A percentile compares a stretch with the other conserved stretches of the same genome.
Evolutionary conservation across 805 yeast species (phyloP).

Genomic region (Candida verbasci): DNA sequence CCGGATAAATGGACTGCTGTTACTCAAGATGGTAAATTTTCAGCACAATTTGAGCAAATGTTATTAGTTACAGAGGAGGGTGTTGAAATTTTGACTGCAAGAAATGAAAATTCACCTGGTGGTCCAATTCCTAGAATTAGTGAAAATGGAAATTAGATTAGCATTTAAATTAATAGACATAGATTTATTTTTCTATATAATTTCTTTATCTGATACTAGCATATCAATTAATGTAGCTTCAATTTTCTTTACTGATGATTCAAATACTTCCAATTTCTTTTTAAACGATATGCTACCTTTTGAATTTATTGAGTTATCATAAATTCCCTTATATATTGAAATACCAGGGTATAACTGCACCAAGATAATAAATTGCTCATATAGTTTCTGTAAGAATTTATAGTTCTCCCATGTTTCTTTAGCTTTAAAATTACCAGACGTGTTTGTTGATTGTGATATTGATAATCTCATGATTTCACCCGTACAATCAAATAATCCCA

Average conservation of each 20-base stretch:
- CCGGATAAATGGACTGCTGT: conserved; percentile 97
- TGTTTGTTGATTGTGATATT: conserved; percentile 20
- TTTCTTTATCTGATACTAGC: conserved; percentile 17
- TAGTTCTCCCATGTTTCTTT: conserved; percentile 11
- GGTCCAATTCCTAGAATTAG: conserved; percentile 65
- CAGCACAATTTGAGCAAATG: conserved; percentile 96
- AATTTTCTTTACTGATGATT: conserved; percentile 19
- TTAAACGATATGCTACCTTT: conserved; percentile 12
- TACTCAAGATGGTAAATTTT: conserved; percentile 82
- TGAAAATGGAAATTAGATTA: conserved; percentile 4
- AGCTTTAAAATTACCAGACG: conserved; percentile 10
- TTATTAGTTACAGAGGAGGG: conserved; percentile 90
- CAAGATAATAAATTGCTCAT: conserved; percentile 10
- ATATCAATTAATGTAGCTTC: conserved; percentile 18
- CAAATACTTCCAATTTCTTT: conserved; percentile 20
- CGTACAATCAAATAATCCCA: conserved; percentile 39
- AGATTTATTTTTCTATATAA: too few relatives aligned
- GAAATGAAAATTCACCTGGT: conserved; percentile 81
- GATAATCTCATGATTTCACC: conserved; percentile 41
- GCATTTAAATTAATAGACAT: too few relatives aligned
- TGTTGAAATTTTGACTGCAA: conserved; percentile 81
- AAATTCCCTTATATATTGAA: conserved; percentile 14
- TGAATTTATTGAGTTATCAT: conserved; percentile 10
- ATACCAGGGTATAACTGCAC: conserved; percentile 15
- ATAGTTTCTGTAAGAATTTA: conserved; percentile 14